phyloP scores from a whole-genome alignment of 2,329 filamentous ascomycete species.

The Annulohypoxylon truncatum region DNA sequence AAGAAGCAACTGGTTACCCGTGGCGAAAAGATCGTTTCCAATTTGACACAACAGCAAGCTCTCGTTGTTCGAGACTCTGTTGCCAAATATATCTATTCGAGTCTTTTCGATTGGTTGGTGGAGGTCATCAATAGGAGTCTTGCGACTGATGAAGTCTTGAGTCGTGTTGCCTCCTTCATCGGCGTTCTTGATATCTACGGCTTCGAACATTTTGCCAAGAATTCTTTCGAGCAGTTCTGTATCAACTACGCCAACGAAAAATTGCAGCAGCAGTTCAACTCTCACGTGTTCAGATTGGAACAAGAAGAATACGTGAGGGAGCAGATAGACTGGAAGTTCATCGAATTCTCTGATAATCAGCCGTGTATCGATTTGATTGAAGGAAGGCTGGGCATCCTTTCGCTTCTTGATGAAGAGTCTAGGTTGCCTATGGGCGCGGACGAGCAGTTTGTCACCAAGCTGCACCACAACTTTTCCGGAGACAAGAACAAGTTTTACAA shows the following conservation, averaged over 20 bases:
- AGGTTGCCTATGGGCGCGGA: conserved; percentile 96
- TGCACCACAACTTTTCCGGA: conserved; percentile 90
- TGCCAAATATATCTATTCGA: conserved; percentile 98
- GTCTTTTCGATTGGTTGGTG: conserved; percentile 98
- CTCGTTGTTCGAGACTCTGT: conserved; percentile 96
- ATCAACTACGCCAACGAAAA: conserved; percentile 99
- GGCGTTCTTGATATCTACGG: conserved; percentile 99
- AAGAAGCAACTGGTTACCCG: conserved; percentile 98
- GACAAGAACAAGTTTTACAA: conserved; percentile 98
- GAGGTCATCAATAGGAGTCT: conserved; percentile 93
- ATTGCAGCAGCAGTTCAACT: conserved; percentile 98
- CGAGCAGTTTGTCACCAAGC: conserved; percentile 94
- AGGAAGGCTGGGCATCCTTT: conserved; percentile 92
- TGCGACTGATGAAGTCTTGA: conserved; percentile 87
- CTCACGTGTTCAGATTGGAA: conserved; percentile 98
- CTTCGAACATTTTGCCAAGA: conserved; percentile 99
- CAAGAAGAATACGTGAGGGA: conserved; percentile 97
- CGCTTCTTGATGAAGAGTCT: conserved; percentile 94
- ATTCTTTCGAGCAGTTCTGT: conserved; percentile 99
- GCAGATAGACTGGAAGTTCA: conserved; percentile 99
- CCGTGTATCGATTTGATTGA: conserved; percentile 99
- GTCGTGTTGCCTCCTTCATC: conserved; percentile 88
- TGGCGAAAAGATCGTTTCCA: conserved; percentile 97
- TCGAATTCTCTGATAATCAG: conserved; percentile 99
- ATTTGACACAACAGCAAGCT: conserved; percentile 92